These are phyloP conservation scores for Pinus tabuliformis DNA, from an alignment of 75 land plant genomes.

Conservation along the genomic window DNA sequence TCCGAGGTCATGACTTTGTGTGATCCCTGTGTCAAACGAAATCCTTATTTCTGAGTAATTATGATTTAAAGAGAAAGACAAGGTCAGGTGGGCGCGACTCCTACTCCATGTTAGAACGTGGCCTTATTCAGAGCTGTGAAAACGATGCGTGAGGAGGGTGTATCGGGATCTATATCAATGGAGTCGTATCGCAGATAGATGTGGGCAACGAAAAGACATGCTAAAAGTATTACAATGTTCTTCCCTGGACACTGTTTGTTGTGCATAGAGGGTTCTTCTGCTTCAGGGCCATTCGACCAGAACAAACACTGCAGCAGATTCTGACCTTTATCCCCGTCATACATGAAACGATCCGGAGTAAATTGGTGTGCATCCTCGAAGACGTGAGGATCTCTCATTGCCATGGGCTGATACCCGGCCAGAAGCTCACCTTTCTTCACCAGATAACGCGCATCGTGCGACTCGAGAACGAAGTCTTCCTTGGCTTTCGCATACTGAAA, in stretches of 20 bases:
- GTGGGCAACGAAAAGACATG: constrained; percentile 62
- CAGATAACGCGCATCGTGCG: constrained; percentile 24
- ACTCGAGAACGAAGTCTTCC: constrained; percentile 30
- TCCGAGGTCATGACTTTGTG: too few relatives aligned
- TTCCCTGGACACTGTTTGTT: constrained; percentile 96
- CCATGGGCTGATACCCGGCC: constrained; percentile 70
- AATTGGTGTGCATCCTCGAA: constrained; percentile 71
- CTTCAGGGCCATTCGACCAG: constrained; percentile 91
- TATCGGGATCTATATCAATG: constrained; percentile 33
- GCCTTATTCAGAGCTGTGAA: too few relatives aligned
- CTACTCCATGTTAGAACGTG: too few relatives aligned
- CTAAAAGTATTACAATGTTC: constrained; percentile 61
- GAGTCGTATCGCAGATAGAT: constrained; percentile 66
- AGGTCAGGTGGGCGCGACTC: too few relatives aligned
- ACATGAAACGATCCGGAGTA: constrained; percentile 53
- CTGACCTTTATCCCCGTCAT: constrained; percentile 61
- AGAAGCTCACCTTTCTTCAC: constrained; percentile 56
- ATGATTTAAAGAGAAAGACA: too few relatives aligned
- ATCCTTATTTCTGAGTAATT: too few relatives aligned
- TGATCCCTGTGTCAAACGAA: too few relatives aligned
- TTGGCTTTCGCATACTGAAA: constrained; percentile 62
- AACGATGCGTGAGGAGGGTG: not conserved
- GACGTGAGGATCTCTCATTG: constrained; percentile 64
- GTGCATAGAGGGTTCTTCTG: constrained; percentile 34
- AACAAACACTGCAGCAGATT: constrained; percentile 51